Evolutionary conservation across 2,329 filamentous ascomycete species (phyloP), one percentile per base, ranked within the genome.

Genomic region (Nemania sp.): DNA sequence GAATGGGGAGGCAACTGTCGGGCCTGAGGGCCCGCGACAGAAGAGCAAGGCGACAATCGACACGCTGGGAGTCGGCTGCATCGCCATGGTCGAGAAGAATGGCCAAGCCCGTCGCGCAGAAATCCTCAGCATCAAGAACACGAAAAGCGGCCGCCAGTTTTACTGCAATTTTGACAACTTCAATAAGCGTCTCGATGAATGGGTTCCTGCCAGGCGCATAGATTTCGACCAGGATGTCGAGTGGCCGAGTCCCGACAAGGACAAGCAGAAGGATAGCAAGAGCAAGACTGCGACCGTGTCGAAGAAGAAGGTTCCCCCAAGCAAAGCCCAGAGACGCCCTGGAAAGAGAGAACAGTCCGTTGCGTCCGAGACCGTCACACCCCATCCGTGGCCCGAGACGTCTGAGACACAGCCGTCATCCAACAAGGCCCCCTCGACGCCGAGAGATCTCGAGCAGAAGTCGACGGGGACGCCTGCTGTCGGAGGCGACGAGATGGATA

Each of bases 131-230:
- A 95, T 97, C 64, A 88, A 90, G 68, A 90, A 92, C 55, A 89
- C 90, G 19, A 95, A 95, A 72, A 93, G 90, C 66, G 87, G 89
- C 14, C 88, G 90, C 33, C 89, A 90, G 50, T 97, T 93, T 69
- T 97, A 97, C 73, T 95, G 96, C 66, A 96, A 97, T 72, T 97
- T 97, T 71, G 91, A 96, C 68, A 95, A 96, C 67, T 97, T 97
- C 82, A 97, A 97, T 75, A 97, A 97, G 73, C 80, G 79, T 61
- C 73, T 83, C 11, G 77, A 82, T 76, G 94, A 99, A 78, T 99
- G 94, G 94, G 86, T 99, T 8, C 80, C 89, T 1, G 82, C 88
- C 24, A 80, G 83, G 30, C 84, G 94, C 30, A 90, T 99, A 62
- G 91, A 97, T 70, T 86, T 99, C 53, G 79, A 82, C 1, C 86